phyloP scores from a whole-genome alignment of 2,329 filamentous ascomycete species.

The Xylaria sp. region DNA sequence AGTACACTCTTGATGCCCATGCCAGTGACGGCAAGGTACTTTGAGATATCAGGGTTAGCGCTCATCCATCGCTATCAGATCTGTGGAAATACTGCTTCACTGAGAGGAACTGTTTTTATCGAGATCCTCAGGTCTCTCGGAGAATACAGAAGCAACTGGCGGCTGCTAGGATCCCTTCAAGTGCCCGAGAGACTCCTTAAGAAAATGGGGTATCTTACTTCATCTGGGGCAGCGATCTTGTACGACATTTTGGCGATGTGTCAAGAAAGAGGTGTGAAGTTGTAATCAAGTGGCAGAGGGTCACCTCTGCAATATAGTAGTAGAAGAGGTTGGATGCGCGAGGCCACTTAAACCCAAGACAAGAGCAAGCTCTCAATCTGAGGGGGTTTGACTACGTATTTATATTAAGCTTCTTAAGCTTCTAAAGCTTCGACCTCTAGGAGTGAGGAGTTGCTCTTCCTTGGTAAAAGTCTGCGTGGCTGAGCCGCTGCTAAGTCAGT shows the following conservation, averaged over 20 bases:
- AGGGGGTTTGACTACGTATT: neutral
- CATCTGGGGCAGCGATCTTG: conserved; percentile 75
- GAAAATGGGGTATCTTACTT: conserved; percentile 49
- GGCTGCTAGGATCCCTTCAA: neutral
- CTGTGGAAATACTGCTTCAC: neutral
- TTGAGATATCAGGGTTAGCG: conserved; percentile 69
- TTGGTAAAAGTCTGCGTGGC: neutral
- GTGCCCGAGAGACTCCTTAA: neutral
- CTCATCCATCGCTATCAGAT: neutral
- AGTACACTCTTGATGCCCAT: conserved; percentile 77
- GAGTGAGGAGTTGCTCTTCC: neutral
- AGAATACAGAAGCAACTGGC: neutral
- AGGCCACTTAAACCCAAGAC: neutral
- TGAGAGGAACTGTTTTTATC: neutral
- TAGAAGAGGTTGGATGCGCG: neutral
- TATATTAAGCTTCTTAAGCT: conserved; percentile 7
- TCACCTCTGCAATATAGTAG: neutral
- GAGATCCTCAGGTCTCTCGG: neutral
- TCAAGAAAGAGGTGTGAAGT: neutral
- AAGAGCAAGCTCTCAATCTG: neutral
- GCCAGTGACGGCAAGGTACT: conserved; percentile 90
- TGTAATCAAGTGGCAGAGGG: neutral
- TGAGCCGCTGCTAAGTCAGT: conserved; percentile 14
- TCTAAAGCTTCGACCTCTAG: neutral
- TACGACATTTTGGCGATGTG: conserved; percentile 36